Base-by-base conservation (phyloP, 2,329 filamentous ascomycete genomes). In the Raffaelea albimanens region DNA sequence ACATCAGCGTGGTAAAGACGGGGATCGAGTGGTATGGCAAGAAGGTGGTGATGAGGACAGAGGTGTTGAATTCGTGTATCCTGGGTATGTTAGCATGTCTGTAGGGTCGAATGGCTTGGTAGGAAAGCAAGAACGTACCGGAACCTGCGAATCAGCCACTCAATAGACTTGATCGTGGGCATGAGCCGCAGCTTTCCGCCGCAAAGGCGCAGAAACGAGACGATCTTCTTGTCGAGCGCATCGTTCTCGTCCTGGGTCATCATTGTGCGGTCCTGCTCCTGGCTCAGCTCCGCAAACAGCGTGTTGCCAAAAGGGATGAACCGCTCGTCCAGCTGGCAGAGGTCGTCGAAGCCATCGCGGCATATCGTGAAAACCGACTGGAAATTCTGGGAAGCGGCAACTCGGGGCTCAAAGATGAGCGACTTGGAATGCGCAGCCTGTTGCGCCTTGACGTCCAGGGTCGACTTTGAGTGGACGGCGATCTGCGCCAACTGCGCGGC, bases 401-500 rank as follows among this genome's bases (percentile, higher is more conserved):
- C 75, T 61, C 82, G 80, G 51, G 86, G 78, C 58, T 95, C 90
- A 70, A 95, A 98, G 50, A 99, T 87, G 52, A 99, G 71, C 46
- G 93, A 98, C 66, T 96, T 91, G 55, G 87, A 87, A 68, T 98
- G 93, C 53, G 87, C 82, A 52, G 85, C 80, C 67, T 89, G 91
- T 69, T 96, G 89, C 59, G 90, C 87, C 68, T 94, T 95, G 58
- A 95, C 76, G 63, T 97, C 87, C 59, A 97, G 79, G 57, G 91
- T 85, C 62, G 90, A 84, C 58, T 90, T 95, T 58, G 88, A 95
- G 61, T 86, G 87, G 56, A 85, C 83, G 57, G 90, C 87, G 62
- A 98, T 90, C 63, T 87, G 82, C 72, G 90, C 87, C 71, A 99
- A 74, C 77, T 98, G 94, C 71, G 87, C 82, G 68, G 91, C 86